These are phyloP conservation scores for Kwoniella dendrophila DNA, from an alignment of 768 basidiomycete species.

Conservation along the genomic window DNA sequence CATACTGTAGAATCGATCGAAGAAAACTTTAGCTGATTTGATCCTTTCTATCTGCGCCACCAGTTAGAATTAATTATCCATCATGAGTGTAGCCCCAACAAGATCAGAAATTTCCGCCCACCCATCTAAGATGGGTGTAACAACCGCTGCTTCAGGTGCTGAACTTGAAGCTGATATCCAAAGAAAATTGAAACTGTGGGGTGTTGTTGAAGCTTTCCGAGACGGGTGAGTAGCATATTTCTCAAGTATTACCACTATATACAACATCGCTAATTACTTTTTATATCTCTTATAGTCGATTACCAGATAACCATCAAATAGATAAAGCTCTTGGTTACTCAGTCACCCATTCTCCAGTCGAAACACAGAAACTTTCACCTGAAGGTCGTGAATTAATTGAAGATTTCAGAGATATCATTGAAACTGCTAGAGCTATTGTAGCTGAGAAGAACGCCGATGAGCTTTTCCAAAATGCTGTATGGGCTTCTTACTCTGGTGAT, in stretches of 20 bases:
- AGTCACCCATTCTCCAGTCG: constrained; percentile 64
- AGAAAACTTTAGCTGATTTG: not conserved
- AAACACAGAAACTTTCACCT: constrained; percentile 68
- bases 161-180: constrained; percentile 74
- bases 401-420: constrained; percentile 73
- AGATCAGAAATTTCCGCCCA: constrained; percentile 40
- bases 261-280: constrained; percentile 63
- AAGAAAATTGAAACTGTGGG: constrained; percentile 81
- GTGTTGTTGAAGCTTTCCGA: constrained; percentile 77
- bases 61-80: constrained; percentile 8
- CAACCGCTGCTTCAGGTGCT: constrained; percentile 66
- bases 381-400: constrained; percentile 76
- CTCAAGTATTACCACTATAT: not conserved
- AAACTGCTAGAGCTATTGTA: constrained; percentile 71
- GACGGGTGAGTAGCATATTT: constrained; percentile 59
- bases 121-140: constrained; percentile 63
- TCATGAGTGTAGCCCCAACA: constrained; percentile 29
- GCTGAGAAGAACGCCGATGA: constrained; percentile 83
- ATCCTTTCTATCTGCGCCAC: not conserved
- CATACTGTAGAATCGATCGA: no score
- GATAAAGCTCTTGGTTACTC: constrained; percentile 72
- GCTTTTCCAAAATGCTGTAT: constrained; percentile 86
- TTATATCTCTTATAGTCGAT: constrained; percentile 72
- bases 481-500: constrained; percentile 60
- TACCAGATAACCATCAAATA: constrained; percentile 80